Conservation (phyloP, 2,329 filamentous ascomycete species). For the Plectosphaerella sp. region DNA sequence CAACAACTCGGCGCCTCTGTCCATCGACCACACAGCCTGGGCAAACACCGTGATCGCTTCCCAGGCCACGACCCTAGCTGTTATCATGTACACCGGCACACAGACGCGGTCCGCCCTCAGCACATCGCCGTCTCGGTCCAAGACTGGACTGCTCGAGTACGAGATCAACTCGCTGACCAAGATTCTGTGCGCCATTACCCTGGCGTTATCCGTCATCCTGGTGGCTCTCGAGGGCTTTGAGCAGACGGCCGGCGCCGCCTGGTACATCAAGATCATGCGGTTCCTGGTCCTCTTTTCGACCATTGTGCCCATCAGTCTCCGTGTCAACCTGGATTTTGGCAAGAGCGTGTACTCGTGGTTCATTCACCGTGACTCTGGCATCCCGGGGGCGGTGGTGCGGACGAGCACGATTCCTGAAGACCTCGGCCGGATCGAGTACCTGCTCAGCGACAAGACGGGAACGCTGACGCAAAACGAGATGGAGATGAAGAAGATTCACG, state of each 20-base stretch:
- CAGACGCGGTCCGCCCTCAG: slow-evolving; percentile 93
- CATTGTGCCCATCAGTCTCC: slow-evolving; percentile 93
- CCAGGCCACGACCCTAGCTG: slow-evolving; percentile 80
- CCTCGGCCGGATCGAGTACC: slow-evolving; percentile 89
- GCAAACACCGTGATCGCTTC: slow-evolving; percentile 96
- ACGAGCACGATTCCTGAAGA: slow-evolving; percentile 98
- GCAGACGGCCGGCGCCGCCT: slow-evolving; percentile 59
- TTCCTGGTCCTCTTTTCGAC: slow-evolving; percentile 98
- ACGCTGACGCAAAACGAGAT: slow-evolving; percentile 97
- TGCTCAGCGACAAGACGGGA: slow-evolving; percentile 97
- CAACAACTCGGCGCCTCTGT: slow-evolving; percentile 65
- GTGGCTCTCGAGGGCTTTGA: slow-evolving; percentile 84
- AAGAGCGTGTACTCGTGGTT: slow-evolving; percentile 96
- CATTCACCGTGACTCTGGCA: slow-evolving; percentile 86
- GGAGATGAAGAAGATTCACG: slow-evolving; percentile 98
- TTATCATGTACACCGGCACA: slow-evolving; percentile 89
- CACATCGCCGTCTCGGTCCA: slow-evolving; percentile 85
- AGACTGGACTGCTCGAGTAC: slow-evolving; percentile 87
- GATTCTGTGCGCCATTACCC: slow-evolving; percentile 84
- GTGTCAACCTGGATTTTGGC: slow-evolving; percentile 94
- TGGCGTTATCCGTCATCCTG: slow-evolving; percentile 80
- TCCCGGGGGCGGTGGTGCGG: slow-evolving; percentile 86
- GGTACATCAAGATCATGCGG: slow-evolving; percentile 98
- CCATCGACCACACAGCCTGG: slow-evolving; percentile 98
- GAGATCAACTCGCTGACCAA: slow-evolving; percentile 98